Percentiles rank a stretch among this genome's conserved stretches.
Evolutionary conservation across 2,329 filamentous ascomycete genomes (phyloP).

Genomic region (Verticillium albo-atrum): DNA sequence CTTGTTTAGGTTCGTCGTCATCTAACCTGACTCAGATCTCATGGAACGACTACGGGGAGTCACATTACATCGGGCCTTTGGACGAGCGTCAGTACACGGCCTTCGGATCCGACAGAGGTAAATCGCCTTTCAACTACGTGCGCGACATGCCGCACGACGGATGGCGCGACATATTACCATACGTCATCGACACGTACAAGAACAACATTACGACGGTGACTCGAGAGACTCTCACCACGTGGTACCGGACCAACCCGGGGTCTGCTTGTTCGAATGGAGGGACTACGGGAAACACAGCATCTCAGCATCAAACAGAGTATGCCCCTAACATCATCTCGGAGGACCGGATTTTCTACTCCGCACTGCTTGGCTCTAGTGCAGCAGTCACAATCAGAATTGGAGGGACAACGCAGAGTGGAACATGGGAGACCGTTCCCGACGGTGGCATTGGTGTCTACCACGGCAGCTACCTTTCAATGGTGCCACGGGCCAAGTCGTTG

Average conservation of each 20-base stretch:
- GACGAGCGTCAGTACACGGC: slow-evolving; percentile 14
- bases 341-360: slow-evolving; percentile 15
- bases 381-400: slow-evolving; percentile 19
- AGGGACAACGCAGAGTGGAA: neutral
- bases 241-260: slow-evolving; percentile 16
- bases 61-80: slow-evolving; percentile 48
- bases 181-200: slow-evolving; percentile 27
- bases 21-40: slow-evolving; percentile 19
- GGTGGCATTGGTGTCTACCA: slow-evolving; percentile 23
- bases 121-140: slow-evolving; percentile 34
- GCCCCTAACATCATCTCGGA: slow-evolving; percentile 7
- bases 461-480: slow-evolving; percentile 17
- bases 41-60: slow-evolving; percentile 48
- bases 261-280: slow-evolving; percentile 15
- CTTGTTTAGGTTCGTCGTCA: neutral
- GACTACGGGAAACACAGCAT: slow-evolving; percentile 21
- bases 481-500: slow-evolving; percentile 14
- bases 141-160: slow-evolving; percentile 41
- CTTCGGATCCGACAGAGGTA: slow-evolving; percentile 22
- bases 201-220: slow-evolving; percentile 18
- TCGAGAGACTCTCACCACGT: slow-evolving; percentile 16
- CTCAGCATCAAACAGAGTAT: slow-evolving; percentile 16
- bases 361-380: slow-evolving; percentile 17
- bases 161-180: slow-evolving; percentile 40
- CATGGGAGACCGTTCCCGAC: slow-evolving; percentile 17